These are phyloP conservation scores for Dunaliella primolecta DNA, from an alignment of 139 green algal species.

Conservation along the genomic window DNA sequence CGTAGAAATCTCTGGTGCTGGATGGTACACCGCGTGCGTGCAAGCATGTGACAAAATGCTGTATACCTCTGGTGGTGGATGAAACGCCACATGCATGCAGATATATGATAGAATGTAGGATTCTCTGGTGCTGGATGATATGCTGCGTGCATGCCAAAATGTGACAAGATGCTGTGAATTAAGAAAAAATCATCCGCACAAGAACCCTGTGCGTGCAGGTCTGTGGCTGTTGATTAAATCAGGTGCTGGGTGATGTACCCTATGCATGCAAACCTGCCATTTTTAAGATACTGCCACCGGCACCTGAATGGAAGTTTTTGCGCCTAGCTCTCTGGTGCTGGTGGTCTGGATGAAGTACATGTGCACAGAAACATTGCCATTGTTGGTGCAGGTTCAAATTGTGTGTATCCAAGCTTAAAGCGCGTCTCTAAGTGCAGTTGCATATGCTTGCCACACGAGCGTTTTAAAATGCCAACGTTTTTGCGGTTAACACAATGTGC, in stretches of 20 bases:
- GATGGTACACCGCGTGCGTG: constrained; percentile 31
- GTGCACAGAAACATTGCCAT: too few species aligned
- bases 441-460: too few species aligned
- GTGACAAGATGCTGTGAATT: neutral
- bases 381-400: too few species aligned
- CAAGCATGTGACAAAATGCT: neutral
- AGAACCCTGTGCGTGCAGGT: neutral
- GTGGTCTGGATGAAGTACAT: too few species aligned
- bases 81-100: neutral
- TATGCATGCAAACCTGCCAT: neutral
- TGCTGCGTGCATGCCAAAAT: constrained; percentile 52
- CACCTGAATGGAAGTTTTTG: too few species aligned
- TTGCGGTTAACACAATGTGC: too few species aligned
- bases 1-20: neutral
- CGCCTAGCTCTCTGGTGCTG: too few species aligned
- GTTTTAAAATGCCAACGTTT: too few species aligned
- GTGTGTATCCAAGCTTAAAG: too few species aligned
- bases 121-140: constrained; percentile 54
- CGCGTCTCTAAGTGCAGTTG: too few species aligned
- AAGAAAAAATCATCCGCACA: neutral
- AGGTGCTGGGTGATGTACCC: neutral
- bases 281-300: too few species aligned
- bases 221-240: neutral
- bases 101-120: neutral
- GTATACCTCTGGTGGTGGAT: neutral